phyloP scores from a whole-genome alignment of 192 early-diverging fungal species.

The Linderina pennispora region DNA sequence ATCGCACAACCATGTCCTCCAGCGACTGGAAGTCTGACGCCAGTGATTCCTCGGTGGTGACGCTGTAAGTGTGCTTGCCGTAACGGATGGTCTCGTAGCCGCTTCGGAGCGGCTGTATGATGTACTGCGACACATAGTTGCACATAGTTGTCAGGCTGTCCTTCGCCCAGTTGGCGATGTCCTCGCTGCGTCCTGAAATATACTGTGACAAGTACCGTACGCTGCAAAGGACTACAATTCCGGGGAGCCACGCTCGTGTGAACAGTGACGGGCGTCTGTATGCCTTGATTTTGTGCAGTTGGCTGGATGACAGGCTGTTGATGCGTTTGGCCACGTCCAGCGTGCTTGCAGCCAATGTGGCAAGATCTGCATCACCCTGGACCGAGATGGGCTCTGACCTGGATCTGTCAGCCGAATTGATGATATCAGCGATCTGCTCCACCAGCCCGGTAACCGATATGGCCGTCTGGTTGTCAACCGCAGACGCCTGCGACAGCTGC shows the following conservation, averaged over 20 bases:
- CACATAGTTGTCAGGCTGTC: constrained; percentile 51
- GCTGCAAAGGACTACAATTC: constrained; percentile 29
- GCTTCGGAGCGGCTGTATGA: constrained; percentile 64
- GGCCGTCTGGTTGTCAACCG: too few relatives aligned
- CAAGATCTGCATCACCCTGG: constrained; percentile 7
- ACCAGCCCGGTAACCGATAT: too few relatives aligned
- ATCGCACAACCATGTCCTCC: constrained; percentile 84
- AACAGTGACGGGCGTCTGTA: constrained; percentile 43
- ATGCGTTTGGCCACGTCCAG: too few relatives aligned
- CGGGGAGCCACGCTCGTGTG: constrained; percentile 69
- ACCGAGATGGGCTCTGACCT: constrained; percentile 9
- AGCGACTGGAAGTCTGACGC: constrained; percentile 77
- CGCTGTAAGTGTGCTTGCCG: constrained; percentile 65
- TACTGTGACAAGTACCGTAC: constrained; percentile 45
- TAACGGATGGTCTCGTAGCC: constrained; percentile 79
- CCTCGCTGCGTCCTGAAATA: constrained; percentile 44
- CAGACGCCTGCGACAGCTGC: constrained; percentile 40
- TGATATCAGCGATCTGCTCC: constrained; percentile 4
- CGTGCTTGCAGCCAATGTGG: too few relatives aligned
- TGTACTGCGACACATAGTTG: constrained; percentile 71
- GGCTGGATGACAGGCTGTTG: too few relatives aligned
- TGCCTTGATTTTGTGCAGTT: constrained; percentile 11
- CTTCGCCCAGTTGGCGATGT: constrained; percentile 45
- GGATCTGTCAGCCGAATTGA: too few relatives aligned
- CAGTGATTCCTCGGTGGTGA: constrained; percentile 70